Evolutionary conservation across 2,329 filamentous ascomycete genomes (phyloP).

Genomic region (Paramyrothecium roridum): DNA sequence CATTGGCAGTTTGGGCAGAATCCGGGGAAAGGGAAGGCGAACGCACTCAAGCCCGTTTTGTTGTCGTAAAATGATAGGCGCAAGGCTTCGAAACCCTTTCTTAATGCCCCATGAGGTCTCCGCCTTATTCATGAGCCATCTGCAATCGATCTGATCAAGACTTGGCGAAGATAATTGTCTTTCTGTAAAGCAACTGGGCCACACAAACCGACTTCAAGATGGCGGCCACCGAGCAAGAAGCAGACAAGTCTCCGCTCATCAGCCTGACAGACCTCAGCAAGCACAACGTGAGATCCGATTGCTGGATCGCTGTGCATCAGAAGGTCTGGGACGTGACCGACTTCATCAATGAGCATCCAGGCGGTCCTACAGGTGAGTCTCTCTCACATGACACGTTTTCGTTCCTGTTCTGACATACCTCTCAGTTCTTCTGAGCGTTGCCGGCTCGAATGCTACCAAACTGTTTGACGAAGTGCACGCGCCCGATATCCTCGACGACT

Average conservation of each 20-base stretch:
- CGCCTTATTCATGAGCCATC: not conserved
- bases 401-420: constrained; percentile 23
- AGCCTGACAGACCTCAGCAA: constrained; percentile 35
- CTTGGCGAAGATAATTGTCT: not conserved
- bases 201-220: not conserved
- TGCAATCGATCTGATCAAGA: not conserved
- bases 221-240: not conserved
- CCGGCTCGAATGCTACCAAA: constrained; percentile 51
- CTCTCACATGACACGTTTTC: not conserved
- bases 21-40: not conserved
- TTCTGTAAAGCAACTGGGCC: no score
- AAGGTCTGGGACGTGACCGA: constrained; percentile 68
- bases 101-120: not conserved
- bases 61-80: not conserved
- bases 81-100: not conserved
- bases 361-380: constrained; percentile 27
- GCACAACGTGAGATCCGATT: constrained; percentile 46
- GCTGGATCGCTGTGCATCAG: constrained; percentile 68
- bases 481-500: constrained; percentile 33
- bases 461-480: constrained; percentile 50
- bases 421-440: constrained; percentile 44
- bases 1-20: not conserved
- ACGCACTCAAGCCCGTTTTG: not conserved
- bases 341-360: constrained; percentile 47
- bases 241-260: constrained; percentile 5